A percentile compares a stretch with the other conserved stretches of the same genome.
phyloP scores from a whole-genome alignment of 768 basidiomycete genomes.

The Trametes sanguinea region DNA sequence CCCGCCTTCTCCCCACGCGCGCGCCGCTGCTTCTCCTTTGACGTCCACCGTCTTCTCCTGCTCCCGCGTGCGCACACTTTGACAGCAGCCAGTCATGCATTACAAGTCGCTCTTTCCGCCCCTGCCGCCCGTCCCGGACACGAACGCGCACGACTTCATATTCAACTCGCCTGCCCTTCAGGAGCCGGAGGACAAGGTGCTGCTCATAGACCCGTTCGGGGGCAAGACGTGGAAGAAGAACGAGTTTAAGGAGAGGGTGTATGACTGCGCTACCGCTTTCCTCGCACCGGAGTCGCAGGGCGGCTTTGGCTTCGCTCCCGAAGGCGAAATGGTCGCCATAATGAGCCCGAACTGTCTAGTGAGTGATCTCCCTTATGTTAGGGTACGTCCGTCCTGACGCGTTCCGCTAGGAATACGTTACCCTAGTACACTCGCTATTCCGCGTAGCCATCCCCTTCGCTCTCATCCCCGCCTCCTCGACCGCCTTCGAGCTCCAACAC shows the following conservation, averaged over 20 bases:
- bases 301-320: constrained; percentile 54
- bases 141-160: constrained; percentile 57
- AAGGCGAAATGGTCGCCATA: constrained; percentile 65
- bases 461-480: constrained; percentile 55
- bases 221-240: constrained; percentile 47
- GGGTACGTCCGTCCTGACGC: not conserved
- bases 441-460: constrained; percentile 53
- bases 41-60: not conserved
- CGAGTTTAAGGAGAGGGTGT: constrained; percentile 53
- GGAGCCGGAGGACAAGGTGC: constrained; percentile 42
- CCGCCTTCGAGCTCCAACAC: constrained; percentile 57
- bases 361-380: constrained; percentile 27
- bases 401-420: constrained; percentile 51
- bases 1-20: not conserved
- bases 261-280: constrained; percentile 59
- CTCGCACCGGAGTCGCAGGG: constrained; percentile 43
- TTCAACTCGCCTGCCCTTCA: constrained; percentile 52
- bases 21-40: not conserved
- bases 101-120: constrained; percentile 60
- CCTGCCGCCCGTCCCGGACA: constrained; percentile 47
- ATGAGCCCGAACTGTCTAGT: constrained; percentile 72
- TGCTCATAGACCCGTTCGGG: constrained; percentile 58
- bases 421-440: constrained; percentile 51
- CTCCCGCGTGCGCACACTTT: not conserved
- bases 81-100: constrained; percentile 42